A percentile compares a stretch with the other conserved stretches of the same genome.
phyloP scores from a whole-genome alignment of 2,329 filamentous ascomycete species.

The Trichophyton benhamiae region DNA sequence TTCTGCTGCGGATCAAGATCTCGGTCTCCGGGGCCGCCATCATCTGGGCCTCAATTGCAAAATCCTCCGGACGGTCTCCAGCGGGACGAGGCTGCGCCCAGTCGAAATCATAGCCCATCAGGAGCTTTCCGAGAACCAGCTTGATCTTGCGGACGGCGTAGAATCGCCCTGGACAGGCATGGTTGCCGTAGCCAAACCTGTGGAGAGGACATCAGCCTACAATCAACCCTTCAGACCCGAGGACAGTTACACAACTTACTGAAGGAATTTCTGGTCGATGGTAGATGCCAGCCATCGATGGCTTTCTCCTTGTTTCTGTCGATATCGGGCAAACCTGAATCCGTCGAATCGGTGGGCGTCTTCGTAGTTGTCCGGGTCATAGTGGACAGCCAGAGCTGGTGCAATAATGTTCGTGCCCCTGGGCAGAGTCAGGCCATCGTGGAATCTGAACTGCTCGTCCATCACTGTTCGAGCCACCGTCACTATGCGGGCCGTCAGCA shows the following conservation, averaged over 20 bases:
- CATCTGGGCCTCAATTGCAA: not conserved
- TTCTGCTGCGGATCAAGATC: not conserved
- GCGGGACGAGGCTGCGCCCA: not conserved
- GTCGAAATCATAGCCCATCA: slow-evolving; percentile 21
- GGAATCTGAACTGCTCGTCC: slow-evolving; percentile 12
- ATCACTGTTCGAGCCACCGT: not conserved
- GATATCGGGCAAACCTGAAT: slow-evolving; percentile 16
- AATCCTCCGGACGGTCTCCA: not conserved
- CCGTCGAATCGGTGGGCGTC: slow-evolving; percentile 18
- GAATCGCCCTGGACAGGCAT: slow-evolving; percentile 25
- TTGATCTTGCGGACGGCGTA: slow-evolving; percentile 23
- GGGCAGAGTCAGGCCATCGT: slow-evolving; percentile 14
- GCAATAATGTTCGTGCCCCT: slow-evolving; percentile 13
- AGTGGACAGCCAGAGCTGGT: slow-evolving; percentile 12
- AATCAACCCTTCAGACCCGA: not conserved
- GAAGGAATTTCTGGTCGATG: not conserved
- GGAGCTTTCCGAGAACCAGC: slow-evolving; percentile 19
- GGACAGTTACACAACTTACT: not conserved
- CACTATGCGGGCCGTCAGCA: not conserved
- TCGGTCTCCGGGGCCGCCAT: not conserved
- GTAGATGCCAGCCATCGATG: not conserved
- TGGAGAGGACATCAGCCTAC: not conserved
- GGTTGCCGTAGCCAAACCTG: slow-evolving; percentile 22
- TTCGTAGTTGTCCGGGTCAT: slow-evolving; percentile 12
- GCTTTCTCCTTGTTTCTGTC: slow-evolving; percentile 5